phyloP scores from a whole-genome alignment of 2,329 filamentous ascomycete genomes.

The Macrophomina pseudophaseolina region DNA sequence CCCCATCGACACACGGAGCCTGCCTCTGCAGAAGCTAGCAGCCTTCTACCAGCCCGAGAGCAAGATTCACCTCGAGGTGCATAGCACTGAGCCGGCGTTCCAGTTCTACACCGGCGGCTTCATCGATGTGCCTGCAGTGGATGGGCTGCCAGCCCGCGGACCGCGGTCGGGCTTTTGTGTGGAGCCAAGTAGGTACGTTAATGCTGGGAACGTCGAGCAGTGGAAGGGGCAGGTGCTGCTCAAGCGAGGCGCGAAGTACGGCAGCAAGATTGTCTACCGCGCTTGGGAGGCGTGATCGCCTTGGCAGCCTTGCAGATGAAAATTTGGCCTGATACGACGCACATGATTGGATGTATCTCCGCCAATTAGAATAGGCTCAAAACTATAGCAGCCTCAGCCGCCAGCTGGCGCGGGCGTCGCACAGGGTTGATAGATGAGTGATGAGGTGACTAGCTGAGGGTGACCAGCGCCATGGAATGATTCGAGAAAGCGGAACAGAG shows the following conservation, averaged over 20 bases:
- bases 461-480: neutral
- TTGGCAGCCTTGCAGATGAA: neutral
- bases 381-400: slow-evolving; percentile 14
- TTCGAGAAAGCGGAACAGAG: neutral
- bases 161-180: slow-evolving; percentile 83
- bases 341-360: slow-evolving; percentile 18
- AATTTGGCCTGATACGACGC: neutral
- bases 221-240: slow-evolving; percentile 81
- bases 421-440: neutral
- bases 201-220: slow-evolving; percentile 80
- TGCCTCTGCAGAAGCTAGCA: slow-evolving; percentile 70
- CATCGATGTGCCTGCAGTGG: slow-evolving; percentile 73
- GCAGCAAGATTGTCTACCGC: slow-evolving; percentile 79
- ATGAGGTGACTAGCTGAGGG: neutral
- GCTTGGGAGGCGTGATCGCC: slow-evolving; percentile 69
- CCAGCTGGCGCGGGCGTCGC: slow-evolving; percentile 7
- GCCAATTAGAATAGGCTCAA: slow-evolving; percentile 19
- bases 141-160: slow-evolving; percentile 65
- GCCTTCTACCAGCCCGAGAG: slow-evolving; percentile 75
- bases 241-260: slow-evolving; percentile 84
- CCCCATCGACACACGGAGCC: slow-evolving; percentile 57
- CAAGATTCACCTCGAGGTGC: slow-evolving; percentile 81
- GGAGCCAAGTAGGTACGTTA: slow-evolving; percentile 89
- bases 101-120: slow-evolving; percentile 94
- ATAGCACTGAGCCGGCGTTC: slow-evolving; percentile 93